A percentile compares a stretch with the other conserved stretches of the same genome.
These are phyloP conservation scores for Mortierella sp. DNA, from an alignment of 371 early-diverging fungal species.

Conservation along the genomic window DNA sequence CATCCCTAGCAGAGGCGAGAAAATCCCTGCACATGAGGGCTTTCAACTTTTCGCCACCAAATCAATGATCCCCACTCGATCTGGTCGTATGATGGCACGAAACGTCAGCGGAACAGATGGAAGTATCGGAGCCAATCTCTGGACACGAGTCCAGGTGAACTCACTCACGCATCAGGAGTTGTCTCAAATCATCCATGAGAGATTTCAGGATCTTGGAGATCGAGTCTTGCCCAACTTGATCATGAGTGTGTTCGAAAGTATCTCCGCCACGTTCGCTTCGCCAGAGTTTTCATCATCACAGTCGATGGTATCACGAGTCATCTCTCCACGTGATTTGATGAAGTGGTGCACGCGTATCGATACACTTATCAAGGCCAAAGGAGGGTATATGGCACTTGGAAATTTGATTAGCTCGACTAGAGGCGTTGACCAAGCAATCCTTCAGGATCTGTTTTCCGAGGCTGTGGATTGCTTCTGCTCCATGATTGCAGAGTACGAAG, in stretches of 20 bases:
- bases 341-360: constrained; percentile 89
- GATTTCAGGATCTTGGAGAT: constrained; percentile 69
- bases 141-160: constrained; percentile 83
- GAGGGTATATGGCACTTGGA: constrained; percentile 44
- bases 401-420: constrained; percentile 46
- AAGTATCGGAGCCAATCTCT: constrained; percentile 79
- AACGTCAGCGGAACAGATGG: constrained; percentile 65
- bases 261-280: constrained; percentile 71
- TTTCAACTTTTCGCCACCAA: constrained; percentile 98
- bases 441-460: constrained; percentile 81
- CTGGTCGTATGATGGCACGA: constrained; percentile 52
- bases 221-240: constrained; percentile 62
- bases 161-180: constrained; percentile 77
- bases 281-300: constrained; percentile 62
- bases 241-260: constrained; percentile 71
- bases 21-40: constrained; percentile 88
- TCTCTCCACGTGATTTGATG: constrained; percentile 81
- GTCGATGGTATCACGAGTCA: constrained; percentile 69
- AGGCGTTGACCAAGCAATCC: constrained; percentile 59
- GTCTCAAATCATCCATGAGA: constrained; percentile 68
- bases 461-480: constrained; percentile 91
- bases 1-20: constrained; percentile 96
- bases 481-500: constrained; percentile 80
- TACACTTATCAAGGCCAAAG: constrained; percentile 42
- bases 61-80: constrained; percentile 68